Conservation (phyloP, 441 rosid species). For the Populus trichocarpa region DNA sequence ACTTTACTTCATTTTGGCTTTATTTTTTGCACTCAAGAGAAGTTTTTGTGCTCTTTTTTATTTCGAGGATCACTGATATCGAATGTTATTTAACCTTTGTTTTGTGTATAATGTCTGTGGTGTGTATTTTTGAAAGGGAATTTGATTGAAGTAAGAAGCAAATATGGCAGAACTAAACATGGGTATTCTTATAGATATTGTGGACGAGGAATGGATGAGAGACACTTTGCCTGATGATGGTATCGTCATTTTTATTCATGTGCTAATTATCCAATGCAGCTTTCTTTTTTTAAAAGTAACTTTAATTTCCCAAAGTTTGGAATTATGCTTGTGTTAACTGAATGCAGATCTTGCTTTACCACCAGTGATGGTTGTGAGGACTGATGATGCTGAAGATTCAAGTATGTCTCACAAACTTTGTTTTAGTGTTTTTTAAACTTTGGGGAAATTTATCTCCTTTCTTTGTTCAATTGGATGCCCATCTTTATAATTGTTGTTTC, state of each 20-base stretch:
- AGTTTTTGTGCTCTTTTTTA: background rate
- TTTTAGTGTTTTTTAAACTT: background rate
- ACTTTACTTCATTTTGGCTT: background rate
- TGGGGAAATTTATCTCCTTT: background rate
- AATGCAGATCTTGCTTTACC: conserved; percentile 80
- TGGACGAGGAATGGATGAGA: conserved; percentile 96
- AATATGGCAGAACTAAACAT: conserved; percentile 62
- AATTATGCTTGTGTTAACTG: background rate
- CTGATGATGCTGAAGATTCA: conserved; percentile 85
- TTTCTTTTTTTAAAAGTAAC: background rate
- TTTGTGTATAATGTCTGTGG: background rate
- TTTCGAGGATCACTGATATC: background rate
- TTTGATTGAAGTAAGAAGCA: conserved; percentile 9
- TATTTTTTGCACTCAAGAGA: background rate
- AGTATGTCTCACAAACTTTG: conserved; percentile 36
- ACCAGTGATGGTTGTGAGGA: conserved; percentile 61
- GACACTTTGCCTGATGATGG: conserved; percentile 93
- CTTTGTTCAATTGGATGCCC: background rate
- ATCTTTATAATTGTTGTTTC: background rate
- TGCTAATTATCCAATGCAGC: background rate
- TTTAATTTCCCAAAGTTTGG: background rate
- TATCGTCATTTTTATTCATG: conserved; percentile 18
- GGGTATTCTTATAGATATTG: conserved; percentile 82
- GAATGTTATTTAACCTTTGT: background rate
- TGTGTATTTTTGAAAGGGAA: conserved; percentile 4